Evolutionary conservation across 2,329 filamentous ascomycete species (phyloP).

Genomic region (Clarireedia monteithiana): DNA sequence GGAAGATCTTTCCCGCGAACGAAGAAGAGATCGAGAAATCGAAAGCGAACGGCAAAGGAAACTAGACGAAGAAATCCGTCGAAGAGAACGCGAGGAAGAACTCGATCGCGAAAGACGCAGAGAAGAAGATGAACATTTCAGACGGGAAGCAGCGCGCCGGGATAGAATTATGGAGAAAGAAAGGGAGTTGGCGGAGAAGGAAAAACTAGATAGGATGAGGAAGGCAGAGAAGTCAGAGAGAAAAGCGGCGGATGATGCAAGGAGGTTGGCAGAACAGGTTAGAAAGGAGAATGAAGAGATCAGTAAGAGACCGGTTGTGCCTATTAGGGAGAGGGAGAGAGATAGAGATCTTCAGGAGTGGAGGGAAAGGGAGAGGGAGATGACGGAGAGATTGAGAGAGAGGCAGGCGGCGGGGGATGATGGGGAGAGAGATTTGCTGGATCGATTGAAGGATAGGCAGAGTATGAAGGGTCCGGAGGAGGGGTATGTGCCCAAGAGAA

Average conservation of each 20-base stretch:
- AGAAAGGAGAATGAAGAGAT: slow-evolving; percentile 26
- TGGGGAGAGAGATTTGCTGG: not conserved
- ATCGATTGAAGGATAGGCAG: not conserved
- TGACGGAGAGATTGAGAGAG: slow-evolving; percentile 5
- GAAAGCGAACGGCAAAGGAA: not conserved
- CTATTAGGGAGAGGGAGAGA: slow-evolving; percentile 12
- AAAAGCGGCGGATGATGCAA: slow-evolving; percentile 9
- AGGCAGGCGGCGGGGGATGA: not conserved
- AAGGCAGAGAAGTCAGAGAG: slow-evolving; percentile 7
- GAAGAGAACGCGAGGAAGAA: not conserved
- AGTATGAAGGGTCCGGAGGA: slow-evolving; percentile 1
- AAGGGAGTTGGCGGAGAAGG: not conserved
- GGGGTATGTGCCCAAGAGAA: not conserved
- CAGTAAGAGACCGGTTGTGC: slow-evolving; percentile 21
- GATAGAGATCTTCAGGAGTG: not conserved
- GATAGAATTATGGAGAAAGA: not conserved
- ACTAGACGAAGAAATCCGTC: not conserved
- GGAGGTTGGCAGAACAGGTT: slow-evolving; percentile 13
- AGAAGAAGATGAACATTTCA: not conserved
- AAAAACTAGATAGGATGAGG: not conserved
- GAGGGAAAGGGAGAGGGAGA: not conserved
- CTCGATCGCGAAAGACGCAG: not conserved
- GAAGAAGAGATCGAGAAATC: not conserved
- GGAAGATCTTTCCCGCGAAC: not conserved
- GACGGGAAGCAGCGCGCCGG: not conserved